Conservation (phyloP, 1,284 basidiomycete species). For the Irpex sp. region DNA sequence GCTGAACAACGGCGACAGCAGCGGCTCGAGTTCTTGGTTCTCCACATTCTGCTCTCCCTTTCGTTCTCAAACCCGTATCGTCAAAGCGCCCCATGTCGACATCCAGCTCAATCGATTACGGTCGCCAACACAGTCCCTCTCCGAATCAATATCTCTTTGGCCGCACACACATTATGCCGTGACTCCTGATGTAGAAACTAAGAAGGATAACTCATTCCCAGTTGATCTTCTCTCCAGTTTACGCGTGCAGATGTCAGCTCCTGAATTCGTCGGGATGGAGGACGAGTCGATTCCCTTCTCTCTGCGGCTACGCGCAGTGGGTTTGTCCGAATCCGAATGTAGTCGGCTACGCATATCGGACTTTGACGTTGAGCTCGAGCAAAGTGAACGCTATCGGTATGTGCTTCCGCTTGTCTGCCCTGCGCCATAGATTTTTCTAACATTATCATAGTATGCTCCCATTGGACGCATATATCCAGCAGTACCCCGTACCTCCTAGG, state of each 20-base stretch:
- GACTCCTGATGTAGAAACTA: slow-evolving; percentile 18
- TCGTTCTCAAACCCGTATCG: slow-evolving; percentile 10
- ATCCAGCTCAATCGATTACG: slow-evolving; percentile 25
- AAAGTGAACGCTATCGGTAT: slow-evolving; percentile 64
- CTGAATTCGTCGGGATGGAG: slow-evolving; percentile 46
- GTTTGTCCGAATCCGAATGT: slow-evolving; percentile 42
- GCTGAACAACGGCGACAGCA: slow-evolving; percentile 44
- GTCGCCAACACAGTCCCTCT: slow-evolving; percentile 14
- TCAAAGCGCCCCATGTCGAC: slow-evolving; percentile 13
- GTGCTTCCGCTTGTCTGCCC: slow-evolving; percentile 15
- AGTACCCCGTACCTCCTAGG: slow-evolving; percentile 51
- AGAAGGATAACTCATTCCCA: slow-evolving; percentile 10
- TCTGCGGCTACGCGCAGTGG: slow-evolving; percentile 57
- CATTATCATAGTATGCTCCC: slow-evolving; percentile 34
- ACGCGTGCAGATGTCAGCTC: slow-evolving; percentile 57
- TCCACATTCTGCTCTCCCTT: slow-evolving; percentile 20
- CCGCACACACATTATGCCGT: slow-evolving; percentile 38
- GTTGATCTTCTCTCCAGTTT: slow-evolving; percentile 53
- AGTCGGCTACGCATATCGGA: slow-evolving; percentile 49
- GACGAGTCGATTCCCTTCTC: slow-evolving; percentile 46
- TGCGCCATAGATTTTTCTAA: background rate
- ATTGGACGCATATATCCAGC: slow-evolving; percentile 35
- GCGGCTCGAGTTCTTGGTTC: slow-evolving; percentile 38
- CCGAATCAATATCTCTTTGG: slow-evolving; percentile 17
- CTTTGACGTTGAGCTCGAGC: slow-evolving; percentile 53